Conservation (phyloP, 2,329 filamentous ascomycete species). For the Knufia fluminis region DNA sequence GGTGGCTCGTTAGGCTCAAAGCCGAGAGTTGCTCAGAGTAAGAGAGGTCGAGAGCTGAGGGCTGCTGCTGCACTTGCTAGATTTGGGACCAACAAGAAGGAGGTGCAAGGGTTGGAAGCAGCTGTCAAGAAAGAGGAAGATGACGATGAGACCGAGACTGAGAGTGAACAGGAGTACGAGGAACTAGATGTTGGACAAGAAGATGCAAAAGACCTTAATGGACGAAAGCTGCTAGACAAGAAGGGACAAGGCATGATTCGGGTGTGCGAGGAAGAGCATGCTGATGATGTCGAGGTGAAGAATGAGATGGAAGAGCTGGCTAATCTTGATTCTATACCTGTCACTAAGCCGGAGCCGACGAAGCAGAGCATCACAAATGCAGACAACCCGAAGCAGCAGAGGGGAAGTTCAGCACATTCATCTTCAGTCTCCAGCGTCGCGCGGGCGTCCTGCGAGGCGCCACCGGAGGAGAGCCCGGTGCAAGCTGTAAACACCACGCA, state of each 20-base stretch:
- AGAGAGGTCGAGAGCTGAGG: constrained; percentile 63
- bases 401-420: neutral
- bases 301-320: constrained; percentile 61
- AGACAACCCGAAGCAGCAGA: neutral
- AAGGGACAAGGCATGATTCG: constrained; percentile 61
- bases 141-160: constrained; percentile 35
- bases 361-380: neutral
- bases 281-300: constrained; percentile 48
- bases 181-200: constrained; percentile 34
- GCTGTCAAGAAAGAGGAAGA: constrained; percentile 29
- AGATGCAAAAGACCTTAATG: constrained; percentile 56
- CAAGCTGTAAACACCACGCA: too few relatives aligned
- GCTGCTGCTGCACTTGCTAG: constrained; percentile 68
- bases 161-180: constrained; percentile 26
- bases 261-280: constrained; percentile 63
- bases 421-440: too few relatives aligned
- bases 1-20: constrained; percentile 46
- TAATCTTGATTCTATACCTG: constrained; percentile 28
- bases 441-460: too few relatives aligned
- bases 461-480: too few relatives aligned
- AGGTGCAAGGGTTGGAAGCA: constrained; percentile 20
- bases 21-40: constrained; percentile 65
- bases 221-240: constrained; percentile 54
- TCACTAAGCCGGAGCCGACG: constrained; percentile 10
- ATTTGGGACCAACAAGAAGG: constrained; percentile 46